Evolutionary conservation across 306 rosid species (phyloP).

Genomic region (barrel medic (Medicago truncatula)): DNA sequence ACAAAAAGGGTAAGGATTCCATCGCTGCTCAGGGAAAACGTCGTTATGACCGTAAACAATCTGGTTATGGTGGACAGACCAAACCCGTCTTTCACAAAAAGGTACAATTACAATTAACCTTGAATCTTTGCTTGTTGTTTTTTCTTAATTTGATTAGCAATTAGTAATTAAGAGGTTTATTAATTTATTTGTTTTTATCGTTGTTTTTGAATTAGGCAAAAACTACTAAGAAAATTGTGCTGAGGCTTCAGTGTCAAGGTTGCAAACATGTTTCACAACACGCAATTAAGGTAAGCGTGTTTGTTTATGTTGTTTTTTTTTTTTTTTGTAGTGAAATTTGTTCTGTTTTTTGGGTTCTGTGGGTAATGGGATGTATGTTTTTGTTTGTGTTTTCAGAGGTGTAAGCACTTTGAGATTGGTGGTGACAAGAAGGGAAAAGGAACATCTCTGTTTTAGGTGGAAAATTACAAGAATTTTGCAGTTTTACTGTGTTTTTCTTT

Average conservation of each 20-base stretch:
- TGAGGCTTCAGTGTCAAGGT: conserved; percentile 62
- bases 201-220: conserved; percentile 44
- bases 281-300: conserved; percentile 44
- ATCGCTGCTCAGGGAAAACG: conserved; percentile 61
- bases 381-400: conserved; percentile 44
- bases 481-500: not conserved
- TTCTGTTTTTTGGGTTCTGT: not conserved
- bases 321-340: not conserved
- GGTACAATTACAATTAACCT: conserved; percentile 14
- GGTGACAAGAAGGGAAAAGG: conserved; percentile 65
- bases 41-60: conserved; percentile 61
- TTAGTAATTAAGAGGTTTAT: not conserved
- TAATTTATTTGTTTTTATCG: not conserved
- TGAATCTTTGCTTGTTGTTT: not conserved
- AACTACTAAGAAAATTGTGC: conserved; percentile 58
- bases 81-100: conserved; percentile 61
- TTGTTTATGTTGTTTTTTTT: not conserved
- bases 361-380: not conserved
- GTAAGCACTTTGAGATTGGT: conserved; percentile 62
- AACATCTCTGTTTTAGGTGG: conserved; percentile 54
- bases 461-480: not conserved
- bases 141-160: not conserved
- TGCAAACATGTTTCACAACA: conserved; percentile 64
- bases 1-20: conserved; percentile 60
- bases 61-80: conserved; percentile 64